Evolutionary conservation across 139 green algal species (phyloP).

Genomic region (Volvox reticuliferus): DNA sequence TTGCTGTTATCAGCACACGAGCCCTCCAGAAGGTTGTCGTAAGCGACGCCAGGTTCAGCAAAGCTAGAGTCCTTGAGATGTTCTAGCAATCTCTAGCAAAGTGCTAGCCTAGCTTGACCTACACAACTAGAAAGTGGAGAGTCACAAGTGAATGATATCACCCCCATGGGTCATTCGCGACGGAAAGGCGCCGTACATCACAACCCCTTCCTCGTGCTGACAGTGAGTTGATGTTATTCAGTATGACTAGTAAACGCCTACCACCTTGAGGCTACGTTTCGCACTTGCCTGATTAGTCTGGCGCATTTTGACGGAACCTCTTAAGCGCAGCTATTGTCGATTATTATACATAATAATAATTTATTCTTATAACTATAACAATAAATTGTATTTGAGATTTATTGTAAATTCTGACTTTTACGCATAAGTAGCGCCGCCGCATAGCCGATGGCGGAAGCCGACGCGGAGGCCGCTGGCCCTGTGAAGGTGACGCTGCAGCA

Average conservation of each 20-base stretch:
- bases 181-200: too few species aligned
- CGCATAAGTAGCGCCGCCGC: background rate
- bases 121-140: too few species aligned
- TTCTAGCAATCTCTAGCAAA: too few species aligned
- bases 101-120: too few species aligned
- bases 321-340: too few species aligned
- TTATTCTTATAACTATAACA: background rate
- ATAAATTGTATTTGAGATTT: background rate
- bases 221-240: too few species aligned
- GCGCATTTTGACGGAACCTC: too few species aligned
- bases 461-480: slow-evolving; percentile 2
- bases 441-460: slow-evolving; percentile 37
- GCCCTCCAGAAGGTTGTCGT: background rate
- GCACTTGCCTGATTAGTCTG: too few species aligned
- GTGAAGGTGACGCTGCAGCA: slow-evolving; percentile 81
- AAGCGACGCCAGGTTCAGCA: slow-evolving; percentile 19
- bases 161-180: background rate
- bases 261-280: too few species aligned
- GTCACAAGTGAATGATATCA: too few species aligned
- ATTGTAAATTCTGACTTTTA: background rate
- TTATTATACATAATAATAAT: background rate
- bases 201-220: too few species aligned
- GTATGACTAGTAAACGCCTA: too few species aligned
- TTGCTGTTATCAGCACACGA: background rate
- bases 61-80: background rate